Evolutionary conservation across 306 rosid genomes (phyloP), one percentile per base, ranked within the genome.

Genomic region (Hylodesmum podocarpum): DNA sequence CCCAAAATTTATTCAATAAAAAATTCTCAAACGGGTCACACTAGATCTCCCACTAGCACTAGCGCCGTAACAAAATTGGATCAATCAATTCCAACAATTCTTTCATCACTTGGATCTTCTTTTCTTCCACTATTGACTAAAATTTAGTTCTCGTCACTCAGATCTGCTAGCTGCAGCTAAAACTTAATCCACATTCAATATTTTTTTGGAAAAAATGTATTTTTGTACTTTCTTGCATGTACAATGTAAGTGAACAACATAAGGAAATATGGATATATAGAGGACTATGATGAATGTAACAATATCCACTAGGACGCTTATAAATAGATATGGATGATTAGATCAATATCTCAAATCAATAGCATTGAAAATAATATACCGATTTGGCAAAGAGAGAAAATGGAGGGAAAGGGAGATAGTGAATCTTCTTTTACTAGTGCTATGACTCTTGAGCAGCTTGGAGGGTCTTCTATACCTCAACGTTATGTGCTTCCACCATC

Each of bases 401-500:
- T 79, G 83, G 58, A 71, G 18, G 22, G 16, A 57, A 6, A 22
- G 3, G 31, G 28, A 21, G 25, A 71, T 70, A 67, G 66, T 86
- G 91, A 11, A 36, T 4, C 72, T 71, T 49, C 78, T 0, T 69
- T 78, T 21, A 70, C 81, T 1, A 70, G 90, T 70, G 87, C 82
- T 64, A 70, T 82, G 67, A 70, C 82, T 31, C 84, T 86, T 11
- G 62, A 64, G 12, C 36, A 84, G 12, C 7, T 19, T 51, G 70
- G 86, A 25, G 40, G 43, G 5, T 5, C 86, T 57, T 81, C 73
- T 27, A 73, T 88, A 59, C 90, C 90, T 69, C 82, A 77, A 61
- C 84, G 83, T 67, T 89, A 84, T 44, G 85, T 89, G 72, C 86
- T 88, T 68, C 89, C 87, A 22, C 80, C 82, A 0, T 74, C 84